Percentiles rank a stretch among this genome's conserved stretches.
Conservation (phyloP, 441 rosid genomes). For the Raphanus hybrid region DNA sequence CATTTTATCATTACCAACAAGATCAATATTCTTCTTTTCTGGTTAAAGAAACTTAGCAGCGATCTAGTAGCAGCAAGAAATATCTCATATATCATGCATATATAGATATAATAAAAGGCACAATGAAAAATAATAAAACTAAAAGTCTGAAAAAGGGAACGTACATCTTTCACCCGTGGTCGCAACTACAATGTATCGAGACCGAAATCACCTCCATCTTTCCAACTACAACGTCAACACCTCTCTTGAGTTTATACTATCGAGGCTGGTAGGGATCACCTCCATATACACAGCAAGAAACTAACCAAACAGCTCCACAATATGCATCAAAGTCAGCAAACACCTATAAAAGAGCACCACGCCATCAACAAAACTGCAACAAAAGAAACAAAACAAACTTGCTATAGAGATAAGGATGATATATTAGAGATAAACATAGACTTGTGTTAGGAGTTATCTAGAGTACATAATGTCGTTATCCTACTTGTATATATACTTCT, state of each 20-base stretch:
- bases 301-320: conserved; percentile 73
- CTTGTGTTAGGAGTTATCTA: too few species aligned
- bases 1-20: conserved; percentile 96
- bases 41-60: conserved; percentile 60
- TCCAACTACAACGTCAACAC: conserved; percentile 88
- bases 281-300: conserved; percentile 88
- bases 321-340: conserved; percentile 78
- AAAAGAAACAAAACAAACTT: too few species aligned
- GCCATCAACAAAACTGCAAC: not conserved
- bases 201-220: too few species aligned
- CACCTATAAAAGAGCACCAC: conserved; percentile 50
- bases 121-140: not conserved
- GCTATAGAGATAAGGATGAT: too few species aligned
- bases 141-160: conserved; percentile 37
- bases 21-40: conserved; percentile 82
- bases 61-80: conserved; percentile 38
- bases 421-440: too few species aligned
- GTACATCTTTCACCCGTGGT: conserved; percentile 72
- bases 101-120: not conserved
- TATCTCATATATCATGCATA: not conserved
- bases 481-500: too few species aligned
- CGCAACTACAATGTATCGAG: too few species aligned
- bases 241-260: conserved; percentile 69
- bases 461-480: too few species aligned
- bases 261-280: conserved; percentile 73